Evolutionary conservation across 805 yeast species (phyloP), one percentile per base, ranked within the genome.

Genomic region (Cyberlindnera meyerae): DNA sequence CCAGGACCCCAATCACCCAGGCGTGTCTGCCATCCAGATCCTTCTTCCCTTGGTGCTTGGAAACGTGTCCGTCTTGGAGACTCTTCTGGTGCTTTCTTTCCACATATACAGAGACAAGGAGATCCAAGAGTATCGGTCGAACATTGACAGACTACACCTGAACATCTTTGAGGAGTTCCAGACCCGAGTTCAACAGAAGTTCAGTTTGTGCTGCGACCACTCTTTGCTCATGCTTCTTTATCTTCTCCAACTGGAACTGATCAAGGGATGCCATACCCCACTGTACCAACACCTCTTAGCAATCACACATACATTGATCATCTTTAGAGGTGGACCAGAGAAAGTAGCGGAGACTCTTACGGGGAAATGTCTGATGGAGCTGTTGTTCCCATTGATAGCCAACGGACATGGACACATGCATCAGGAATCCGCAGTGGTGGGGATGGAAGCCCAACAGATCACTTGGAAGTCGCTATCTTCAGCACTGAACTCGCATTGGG

Each of bases 181-280:
- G 13, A 17, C 16, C n/a, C 28, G 43, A n/a, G 24, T 39, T 2
- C 18, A 27, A 4, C 29, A 28, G n/a, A 11, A 36, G 3, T 24
- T 32, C 2, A 13, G 36, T 4, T 27, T 39, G 2, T 39, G 43
- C n/a, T 39, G 43, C 18, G 43, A 39, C n/a, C 43, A 39, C 22
- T 31, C 43, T 11, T n/a, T 39, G 12, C 16, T 39, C 6, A 15
- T 34, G 13, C 17, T 39, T 8, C 17, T 31, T 17, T 39, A 27
- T 24, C 27, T 39, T 8, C 25, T 34, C 7, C 35, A 39, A 16
- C 28, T 39, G 26, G 43, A 39, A 15, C 28, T 31, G 12, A 6
- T 39, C 14, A 39, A 39, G 18, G 43, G 43, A 6, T 18, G 34
- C 4, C 22, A 31, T 8, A 31, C 24, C 14, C 26, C 37, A 2